These are phyloP conservation scores for Aspergillus cejpii DNA, from an alignment of 2,329 filamentous ascomycete species.

Conservation along the genomic window DNA sequence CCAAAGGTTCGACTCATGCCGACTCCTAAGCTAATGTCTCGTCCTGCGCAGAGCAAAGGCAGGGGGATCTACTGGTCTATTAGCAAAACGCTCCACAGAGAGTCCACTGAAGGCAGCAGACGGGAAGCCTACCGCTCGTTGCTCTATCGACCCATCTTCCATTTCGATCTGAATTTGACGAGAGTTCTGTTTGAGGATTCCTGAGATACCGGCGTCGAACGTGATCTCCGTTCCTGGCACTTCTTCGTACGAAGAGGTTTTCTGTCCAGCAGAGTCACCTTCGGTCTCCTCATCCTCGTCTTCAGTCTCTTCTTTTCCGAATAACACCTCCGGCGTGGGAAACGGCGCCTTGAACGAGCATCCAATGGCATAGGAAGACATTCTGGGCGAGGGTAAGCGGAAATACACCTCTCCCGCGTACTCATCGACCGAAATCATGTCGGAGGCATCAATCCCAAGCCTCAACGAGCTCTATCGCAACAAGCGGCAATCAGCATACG, in stretches of 20 bases:
- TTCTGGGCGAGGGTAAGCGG: conserved; percentile 22
- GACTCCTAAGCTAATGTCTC: conserved; percentile 30
- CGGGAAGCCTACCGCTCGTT: conserved; percentile 21
- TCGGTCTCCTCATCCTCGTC: conserved; percentile 14
- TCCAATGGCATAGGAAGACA: conserved; percentile 25
- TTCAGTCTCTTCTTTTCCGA: conserved; percentile 16
- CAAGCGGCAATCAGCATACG: conserved; percentile 8
- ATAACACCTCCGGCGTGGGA: conserved; percentile 20
- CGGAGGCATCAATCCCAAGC: conserved; percentile 32
- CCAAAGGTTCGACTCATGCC: conserved; percentile 26
- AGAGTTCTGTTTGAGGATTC: conserved; percentile 22
- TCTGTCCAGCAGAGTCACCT: neutral
- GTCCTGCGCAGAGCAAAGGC: conserved; percentile 24
- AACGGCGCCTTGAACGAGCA: conserved; percentile 35
- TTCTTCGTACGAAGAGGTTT: conserved; percentile 4
- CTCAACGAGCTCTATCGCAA: conserved; percentile 26
- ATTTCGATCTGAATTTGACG: conserved; percentile 21
- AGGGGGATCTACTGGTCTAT: conserved; percentile 24
- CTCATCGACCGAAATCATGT: conserved; percentile 28
- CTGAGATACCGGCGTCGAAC: conserved; percentile 29
- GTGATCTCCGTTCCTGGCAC: conserved; percentile 22
- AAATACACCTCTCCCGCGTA: conserved; percentile 27
- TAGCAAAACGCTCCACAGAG: neutral
- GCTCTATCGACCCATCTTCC: conserved; percentile 23
- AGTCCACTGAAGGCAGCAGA: neutral